Evolutionary conservation across 148 eudicot genomes (phyloP).

Genomic region (Suaeda aralocaspica): DNA sequence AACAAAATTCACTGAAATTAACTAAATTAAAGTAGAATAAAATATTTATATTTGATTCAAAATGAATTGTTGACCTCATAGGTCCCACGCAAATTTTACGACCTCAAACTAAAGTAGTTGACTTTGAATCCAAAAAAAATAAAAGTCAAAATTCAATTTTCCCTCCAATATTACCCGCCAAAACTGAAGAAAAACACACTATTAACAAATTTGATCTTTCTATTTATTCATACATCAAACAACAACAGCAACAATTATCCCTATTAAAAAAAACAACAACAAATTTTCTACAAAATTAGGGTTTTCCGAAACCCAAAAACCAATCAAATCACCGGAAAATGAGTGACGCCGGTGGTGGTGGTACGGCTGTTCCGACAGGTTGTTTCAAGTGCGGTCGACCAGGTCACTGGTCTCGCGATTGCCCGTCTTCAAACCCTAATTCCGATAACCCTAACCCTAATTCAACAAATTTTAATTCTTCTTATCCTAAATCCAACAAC

Average conservation of each 20-base stretch:
- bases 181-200: background rate
- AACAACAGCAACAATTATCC: too few species aligned
- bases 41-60: too few species aligned
- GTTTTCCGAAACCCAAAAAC: background rate
- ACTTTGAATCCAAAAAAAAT: too few species aligned
- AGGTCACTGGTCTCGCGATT: constrained; percentile 98
- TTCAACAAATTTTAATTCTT: constrained; percentile 4
- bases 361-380: constrained; percentile 70
- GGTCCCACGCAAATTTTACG: too few species aligned
- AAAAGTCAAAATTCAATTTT: background rate
- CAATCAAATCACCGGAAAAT: constrained; percentile 14
- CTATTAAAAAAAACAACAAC: too few species aligned
- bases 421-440: constrained; percentile 45
- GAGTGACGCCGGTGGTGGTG: constrained; percentile 28
- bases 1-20: too few species aligned
- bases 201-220: too few species aligned
- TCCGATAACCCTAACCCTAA: constrained; percentile 33
- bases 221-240: too few species aligned
- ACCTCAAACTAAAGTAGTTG: too few species aligned
- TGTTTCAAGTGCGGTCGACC: constrained; percentile 98
- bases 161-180: background rate
- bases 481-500: constrained; percentile 13
- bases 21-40: too few species aligned
- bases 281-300: too few species aligned
- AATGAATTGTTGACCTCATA: too few species aligned